Percentiles rank a stretch among this genome's conserved stretches.
Conservation (phyloP, 768 basidiomycete genomes). For the Phylloporus rhodoxanthus region DNA sequence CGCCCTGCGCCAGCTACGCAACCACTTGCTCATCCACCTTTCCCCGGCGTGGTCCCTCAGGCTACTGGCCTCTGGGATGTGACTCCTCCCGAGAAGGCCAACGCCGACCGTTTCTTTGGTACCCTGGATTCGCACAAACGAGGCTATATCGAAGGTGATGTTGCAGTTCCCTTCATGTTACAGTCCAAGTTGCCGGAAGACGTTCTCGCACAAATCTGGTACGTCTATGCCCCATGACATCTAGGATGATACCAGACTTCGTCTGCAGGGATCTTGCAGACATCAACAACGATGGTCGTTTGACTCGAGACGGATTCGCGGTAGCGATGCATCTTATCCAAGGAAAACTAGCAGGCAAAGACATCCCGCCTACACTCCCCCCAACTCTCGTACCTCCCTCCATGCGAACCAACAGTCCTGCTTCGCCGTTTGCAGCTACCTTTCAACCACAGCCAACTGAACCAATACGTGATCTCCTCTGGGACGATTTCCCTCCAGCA, state of each 20-base stretch:
- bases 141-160: constrained; percentile 87
- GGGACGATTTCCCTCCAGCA: constrained; percentile 49
- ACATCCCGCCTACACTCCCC: constrained; percentile 69
- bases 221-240: constrained; percentile 23
- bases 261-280: constrained; percentile 84
- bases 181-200: constrained; percentile 81
- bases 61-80: constrained; percentile 68
- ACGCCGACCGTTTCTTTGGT: constrained; percentile 74
- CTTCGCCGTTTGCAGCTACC: constrained; percentile 36
- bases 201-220: constrained; percentile 90
- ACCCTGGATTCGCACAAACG: constrained; percentile 66
- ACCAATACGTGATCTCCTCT: constrained; percentile 41
- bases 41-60: constrained; percentile 25
- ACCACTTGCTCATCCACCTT: constrained; percentile 22
- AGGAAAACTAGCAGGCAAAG: constrained; percentile 71
- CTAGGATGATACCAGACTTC: constrained; percentile 1
- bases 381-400: constrained; percentile 76
- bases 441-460: constrained; percentile 33
- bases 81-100: constrained; percentile 69
- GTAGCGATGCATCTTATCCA: constrained; percentile 94
- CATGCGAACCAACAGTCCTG: constrained; percentile 44
- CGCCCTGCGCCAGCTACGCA: constrained; percentile 16
- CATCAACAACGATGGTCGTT: constrained; percentile 76
- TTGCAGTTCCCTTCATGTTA: constrained; percentile 93
- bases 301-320: constrained; percentile 90